A percentile compares a stretch with the other conserved stretches of the same genome.
phyloP scores from a whole-genome alignment of 441 rosid species.

The Gossypium aridum region DNA sequence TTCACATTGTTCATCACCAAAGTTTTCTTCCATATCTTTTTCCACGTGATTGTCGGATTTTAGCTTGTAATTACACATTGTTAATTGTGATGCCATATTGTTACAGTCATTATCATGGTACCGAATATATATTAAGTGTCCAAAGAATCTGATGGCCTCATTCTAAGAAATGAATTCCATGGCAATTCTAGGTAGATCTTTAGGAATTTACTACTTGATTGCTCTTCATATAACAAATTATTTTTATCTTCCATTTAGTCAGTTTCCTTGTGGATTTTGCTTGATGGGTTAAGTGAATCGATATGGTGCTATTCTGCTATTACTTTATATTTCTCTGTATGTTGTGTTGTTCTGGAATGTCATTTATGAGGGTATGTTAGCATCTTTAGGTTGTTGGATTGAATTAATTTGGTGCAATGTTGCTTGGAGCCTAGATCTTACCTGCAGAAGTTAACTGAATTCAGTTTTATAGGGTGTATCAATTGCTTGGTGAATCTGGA shows the following conservation, averaged over 20 bases:
- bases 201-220: not conserved
- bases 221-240: not conserved
- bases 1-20: not conserved
- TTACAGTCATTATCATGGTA: not conserved
- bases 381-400: not conserved
- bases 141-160: not conserved
- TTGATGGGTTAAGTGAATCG: not conserved
- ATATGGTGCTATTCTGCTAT: not conserved
- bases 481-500: conserved; percentile 79
- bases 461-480: conserved; percentile 57
- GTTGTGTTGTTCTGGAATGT: not conserved
- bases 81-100: not conserved
- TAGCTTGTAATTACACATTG: not conserved
- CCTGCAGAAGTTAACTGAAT: not conserved
- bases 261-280: not conserved
- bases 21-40: not conserved
- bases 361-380: not conserved
- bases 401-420: not conserved
- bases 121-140: not conserved
- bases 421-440: conserved; percentile 8
- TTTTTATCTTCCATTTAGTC: not conserved
- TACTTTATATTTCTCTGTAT: not conserved
- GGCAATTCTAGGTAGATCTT: not conserved
- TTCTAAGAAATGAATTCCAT: not conserved
- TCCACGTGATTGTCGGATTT: not conserved